Evolutionary conservation across 345 rosid species (phyloP).

Genomic region (Firmiana major): DNA sequence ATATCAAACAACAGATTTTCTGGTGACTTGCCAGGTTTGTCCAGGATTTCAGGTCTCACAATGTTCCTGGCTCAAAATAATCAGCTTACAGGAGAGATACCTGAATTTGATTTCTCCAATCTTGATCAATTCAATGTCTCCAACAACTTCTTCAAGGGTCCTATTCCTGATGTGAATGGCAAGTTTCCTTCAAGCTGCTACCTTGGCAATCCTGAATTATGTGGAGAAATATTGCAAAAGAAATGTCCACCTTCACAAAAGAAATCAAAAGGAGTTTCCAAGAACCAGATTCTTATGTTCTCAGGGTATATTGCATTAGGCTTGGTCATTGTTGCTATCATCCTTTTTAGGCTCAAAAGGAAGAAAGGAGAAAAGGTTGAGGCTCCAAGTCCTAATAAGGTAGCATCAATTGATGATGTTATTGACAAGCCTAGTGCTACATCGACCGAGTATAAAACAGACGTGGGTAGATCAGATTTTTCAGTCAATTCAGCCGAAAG

Average conservation of each 20-base stretch:
- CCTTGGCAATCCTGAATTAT: conserved; percentile 38
- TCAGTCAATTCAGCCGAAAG: conserved; percentile 30
- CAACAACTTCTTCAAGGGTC: conserved; percentile 46
- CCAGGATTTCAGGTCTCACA: conserved; percentile 35
- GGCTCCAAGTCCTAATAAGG: conserved; percentile 18
- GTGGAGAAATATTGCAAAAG: conserved; percentile 34
- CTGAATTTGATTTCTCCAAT: conserved; percentile 38
- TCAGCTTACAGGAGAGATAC: conserved; percentile 43
- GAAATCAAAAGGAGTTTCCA: conserved; percentile 17
- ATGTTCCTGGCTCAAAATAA: conserved; percentile 42
- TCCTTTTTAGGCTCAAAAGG: conserved; percentile 23
- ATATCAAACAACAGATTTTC: conserved; percentile 45
- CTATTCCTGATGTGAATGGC: conserved; percentile 29
- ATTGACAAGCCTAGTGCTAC: conserved; percentile 20
- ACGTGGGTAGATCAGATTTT: conserved; percentile 24
- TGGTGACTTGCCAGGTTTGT: conserved; percentile 39
- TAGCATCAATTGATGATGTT: conserved; percentile 26
- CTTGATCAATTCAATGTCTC: conserved; percentile 51
- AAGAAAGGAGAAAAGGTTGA: conserved; percentile 21
- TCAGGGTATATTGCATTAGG: conserved; percentile 40
- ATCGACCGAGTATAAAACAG: conserved; percentile 21
- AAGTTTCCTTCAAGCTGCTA: conserved; percentile 28
- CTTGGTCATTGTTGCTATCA: conserved; percentile 19
- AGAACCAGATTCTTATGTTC: conserved; percentile 33
- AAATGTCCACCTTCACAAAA: conserved; percentile 22